A percentile compares a stretch with the other conserved stretches of the same genome.
Evolutionary conservation across 202 grass and related monocot genomes (phyloP).

Genomic region (Schoenoplectus tabernaemontani): DNA sequence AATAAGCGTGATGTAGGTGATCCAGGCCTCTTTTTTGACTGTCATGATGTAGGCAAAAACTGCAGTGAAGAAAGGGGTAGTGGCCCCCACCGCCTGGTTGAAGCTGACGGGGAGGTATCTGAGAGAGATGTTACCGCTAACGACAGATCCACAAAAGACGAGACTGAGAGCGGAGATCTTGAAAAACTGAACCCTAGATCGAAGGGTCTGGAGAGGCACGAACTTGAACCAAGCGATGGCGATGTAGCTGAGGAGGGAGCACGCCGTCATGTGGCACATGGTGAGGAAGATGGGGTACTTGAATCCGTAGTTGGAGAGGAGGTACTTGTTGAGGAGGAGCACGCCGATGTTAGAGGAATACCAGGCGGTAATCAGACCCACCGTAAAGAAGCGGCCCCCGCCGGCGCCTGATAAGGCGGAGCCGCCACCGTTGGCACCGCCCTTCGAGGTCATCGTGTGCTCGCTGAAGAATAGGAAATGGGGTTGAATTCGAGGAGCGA

Average conservation of each 20-base stretch:
- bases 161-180: slow-evolving; percentile 55
- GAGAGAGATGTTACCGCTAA: slow-evolving; percentile 59
- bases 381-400: slow-evolving; percentile 39
- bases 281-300: slow-evolving; percentile 60
- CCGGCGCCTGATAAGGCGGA: slow-evolving; percentile 12
- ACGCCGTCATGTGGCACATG: slow-evolving; percentile 60
- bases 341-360: slow-evolving; percentile 58
- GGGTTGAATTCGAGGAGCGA: background rate
- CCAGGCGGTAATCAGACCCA: slow-evolving; percentile 40
- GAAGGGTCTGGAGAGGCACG: slow-evolving; percentile 39
- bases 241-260: slow-evolving; percentile 46
- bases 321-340: slow-evolving; percentile 55
- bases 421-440: slow-evolving; percentile 27
- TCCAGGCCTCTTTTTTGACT: slow-evolving; percentile 42
- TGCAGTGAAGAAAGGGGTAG: slow-evolving; percentile 68
- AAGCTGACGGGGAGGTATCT: slow-evolving; percentile 64
- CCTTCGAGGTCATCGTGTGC: slow-evolving; percentile 47
- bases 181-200: slow-evolving; percentile 45
- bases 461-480: background rate
- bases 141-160: slow-evolving; percentile 64
- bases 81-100: slow-evolving; percentile 69
- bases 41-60: slow-evolving; percentile 63
- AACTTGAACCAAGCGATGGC: slow-evolving; percentile 45
- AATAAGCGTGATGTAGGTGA: slow-evolving; percentile 53
- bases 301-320: slow-evolving; percentile 52